These are phyloP conservation scores for Aspergillus fructus DNA, from an alignment of 2,329 filamentous ascomycete species.

Conservation along the genomic window DNA sequence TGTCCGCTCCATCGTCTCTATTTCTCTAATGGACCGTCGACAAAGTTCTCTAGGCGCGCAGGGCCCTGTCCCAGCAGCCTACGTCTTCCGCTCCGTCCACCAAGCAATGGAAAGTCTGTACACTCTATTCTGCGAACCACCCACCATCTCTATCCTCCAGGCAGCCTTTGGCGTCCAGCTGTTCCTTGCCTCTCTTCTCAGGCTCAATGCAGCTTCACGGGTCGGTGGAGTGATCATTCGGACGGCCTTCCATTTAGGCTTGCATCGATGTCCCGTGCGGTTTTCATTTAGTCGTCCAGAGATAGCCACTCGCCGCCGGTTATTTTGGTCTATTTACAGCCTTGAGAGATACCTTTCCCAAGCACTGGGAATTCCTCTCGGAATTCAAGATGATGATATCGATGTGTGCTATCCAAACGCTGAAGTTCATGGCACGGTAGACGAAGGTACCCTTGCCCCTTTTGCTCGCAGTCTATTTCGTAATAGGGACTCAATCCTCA, in stretches of 20 bases:
- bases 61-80: conserved; percentile 39
- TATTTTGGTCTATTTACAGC: conserved; percentile 60
- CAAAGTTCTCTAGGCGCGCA: conserved; percentile 32
- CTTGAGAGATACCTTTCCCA: conserved; percentile 58
- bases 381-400: conserved; percentile 57
- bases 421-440: conserved; percentile 42
- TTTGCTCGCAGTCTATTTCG: neutral
- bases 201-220: conserved; percentile 57
- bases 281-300: conserved; percentile 52
- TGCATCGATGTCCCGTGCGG: conserved; percentile 58
- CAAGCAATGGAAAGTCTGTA: conserved; percentile 53
- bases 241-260: conserved; percentile 57
- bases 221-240: conserved; percentile 56
- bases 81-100: conserved; percentile 52
- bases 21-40: conserved; percentile 54
- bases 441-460: neutral
- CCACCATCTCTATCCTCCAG: conserved; percentile 50
- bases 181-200: conserved; percentile 57
- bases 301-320: conserved; percentile 49
- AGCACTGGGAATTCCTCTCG: conserved; percentile 55
- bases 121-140: conserved; percentile 47
- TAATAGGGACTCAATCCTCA: neutral
- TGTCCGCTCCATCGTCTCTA: conserved; percentile 53
- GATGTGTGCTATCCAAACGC: conserved; percentile 57
- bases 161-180: conserved; percentile 55